These are phyloP conservation scores for Teunomyces lycoperdinae DNA, from an alignment of 805 yeast species.

Conservation along the genomic window DNA sequence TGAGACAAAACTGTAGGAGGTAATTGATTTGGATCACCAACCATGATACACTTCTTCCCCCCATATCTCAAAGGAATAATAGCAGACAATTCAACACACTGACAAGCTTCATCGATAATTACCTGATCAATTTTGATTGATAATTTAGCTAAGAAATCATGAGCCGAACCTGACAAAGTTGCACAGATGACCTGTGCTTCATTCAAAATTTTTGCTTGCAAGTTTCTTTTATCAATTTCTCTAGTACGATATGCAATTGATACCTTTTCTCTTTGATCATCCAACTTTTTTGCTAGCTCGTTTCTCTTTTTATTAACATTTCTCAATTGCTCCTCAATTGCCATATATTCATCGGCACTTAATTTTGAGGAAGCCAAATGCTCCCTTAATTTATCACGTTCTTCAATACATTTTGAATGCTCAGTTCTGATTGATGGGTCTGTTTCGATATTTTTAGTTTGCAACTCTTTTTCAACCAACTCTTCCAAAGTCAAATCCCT, in stretches of 20 bases:
- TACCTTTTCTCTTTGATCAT: conserved; percentile 72
- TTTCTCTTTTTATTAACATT: conserved; percentile 60
- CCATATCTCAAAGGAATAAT: conserved; percentile 92
- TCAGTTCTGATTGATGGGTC: conserved; percentile 50
- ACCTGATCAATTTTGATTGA: conserved; percentile 85
- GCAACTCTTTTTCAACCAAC: conserved; percentile 63
- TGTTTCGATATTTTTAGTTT: conserved; percentile 34
- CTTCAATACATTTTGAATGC: conserved; percentile 50
- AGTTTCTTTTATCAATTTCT: conserved; percentile 72
- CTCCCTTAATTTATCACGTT: conserved; percentile 55
- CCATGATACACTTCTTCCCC: conserved; percentile 87
- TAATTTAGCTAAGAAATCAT: conserved; percentile 72
- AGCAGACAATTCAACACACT: conserved; percentile 89
- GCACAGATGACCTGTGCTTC: conserved; percentile 86
- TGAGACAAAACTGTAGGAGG: conserved; percentile 96
- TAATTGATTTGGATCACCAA: conserved; percentile 96
- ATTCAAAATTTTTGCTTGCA: conserved; percentile 68
- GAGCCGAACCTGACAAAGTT: conserved; percentile 92
- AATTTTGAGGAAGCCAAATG: conserved; percentile 28
- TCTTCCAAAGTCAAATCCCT: conserved; percentile 84
- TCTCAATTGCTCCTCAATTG: conserved; percentile 50
- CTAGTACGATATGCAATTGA: conserved; percentile 67
- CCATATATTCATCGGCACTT: conserved; percentile 41
- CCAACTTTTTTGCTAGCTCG: conserved; percentile 69
- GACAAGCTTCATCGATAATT: conserved; percentile 96